Conservation (phyloP, 2,329 filamentous ascomycete species). For the Chaetoscypha palmicola region DNA sequence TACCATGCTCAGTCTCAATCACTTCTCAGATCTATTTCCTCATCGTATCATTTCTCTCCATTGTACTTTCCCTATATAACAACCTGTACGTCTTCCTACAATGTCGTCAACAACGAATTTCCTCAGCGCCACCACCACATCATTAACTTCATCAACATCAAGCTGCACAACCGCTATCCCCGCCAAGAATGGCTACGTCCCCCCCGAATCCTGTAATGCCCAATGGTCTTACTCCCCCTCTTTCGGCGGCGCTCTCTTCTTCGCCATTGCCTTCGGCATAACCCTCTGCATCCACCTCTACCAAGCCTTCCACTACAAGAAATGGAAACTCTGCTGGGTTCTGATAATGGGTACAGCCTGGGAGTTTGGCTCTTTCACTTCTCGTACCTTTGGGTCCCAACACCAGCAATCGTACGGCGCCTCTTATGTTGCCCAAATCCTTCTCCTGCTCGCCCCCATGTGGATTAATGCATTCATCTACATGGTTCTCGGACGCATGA, state of each 20-base stretch:
- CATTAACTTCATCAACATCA: slow-evolving; percentile 14
- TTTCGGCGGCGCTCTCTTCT: slow-evolving; percentile 32
- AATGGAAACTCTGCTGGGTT: slow-evolving; percentile 36
- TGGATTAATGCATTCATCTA: slow-evolving; percentile 32
- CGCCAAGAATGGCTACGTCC: slow-evolving; percentile 34
- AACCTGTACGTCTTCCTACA: neutral
- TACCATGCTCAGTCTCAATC: no score
- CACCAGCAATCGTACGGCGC: slow-evolving; percentile 32
- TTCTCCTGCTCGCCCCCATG: slow-evolving; percentile 35
- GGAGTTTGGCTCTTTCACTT: slow-evolving; percentile 36
- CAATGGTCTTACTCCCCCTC: slow-evolving; percentile 35
- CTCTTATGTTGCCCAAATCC: slow-evolving; percentile 33
- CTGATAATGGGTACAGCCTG: slow-evolving; percentile 38
- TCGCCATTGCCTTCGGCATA: slow-evolving; percentile 33
- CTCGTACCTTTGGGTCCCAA: slow-evolving; percentile 35
- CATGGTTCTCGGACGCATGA: slow-evolving; percentile 31
- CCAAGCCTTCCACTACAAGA: slow-evolving; percentile 33
- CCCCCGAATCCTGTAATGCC: slow-evolving; percentile 31
- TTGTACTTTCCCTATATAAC: no score
- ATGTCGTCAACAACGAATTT: slow-evolving; percentile 20
- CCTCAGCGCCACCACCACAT: slow-evolving; percentile 9
- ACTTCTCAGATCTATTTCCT: no score
- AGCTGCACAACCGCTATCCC: slow-evolving; percentile 29
- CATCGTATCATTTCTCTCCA: no score
- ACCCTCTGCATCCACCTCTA: slow-evolving; percentile 30